These are phyloP conservation scores for Ocimum tenuiflorum DNA, from an alignment of 257 asterid species.

Conservation along the genomic window DNA sequence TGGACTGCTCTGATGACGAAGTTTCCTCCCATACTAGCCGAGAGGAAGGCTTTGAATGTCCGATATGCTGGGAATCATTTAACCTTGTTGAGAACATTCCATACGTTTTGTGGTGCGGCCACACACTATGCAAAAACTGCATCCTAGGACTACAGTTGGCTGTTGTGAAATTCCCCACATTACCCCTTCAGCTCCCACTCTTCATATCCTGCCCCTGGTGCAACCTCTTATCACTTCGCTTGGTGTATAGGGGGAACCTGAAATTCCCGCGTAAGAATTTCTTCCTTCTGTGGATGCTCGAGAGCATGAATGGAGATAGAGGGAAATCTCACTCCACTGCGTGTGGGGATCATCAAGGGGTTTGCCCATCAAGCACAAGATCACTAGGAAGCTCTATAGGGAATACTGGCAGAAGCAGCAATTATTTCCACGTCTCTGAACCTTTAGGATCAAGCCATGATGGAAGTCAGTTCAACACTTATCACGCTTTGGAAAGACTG, in stretches of 20 bases:
- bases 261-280: conserved; percentile 86
- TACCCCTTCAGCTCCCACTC: conserved; percentile 87
- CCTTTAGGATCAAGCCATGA: conserved; percentile 38
- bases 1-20: conserved; percentile 73
- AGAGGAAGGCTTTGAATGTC: conserved; percentile 83
- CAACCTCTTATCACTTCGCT: conserved; percentile 64
- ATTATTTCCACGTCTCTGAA: conserved; percentile 28
- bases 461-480: conserved; percentile 21
- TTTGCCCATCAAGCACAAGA: conserved; percentile 43
- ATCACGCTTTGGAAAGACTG: conserved; percentile 50
- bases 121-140: conserved; percentile 97
- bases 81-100: conserved; percentile 90
- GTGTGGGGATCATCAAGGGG: conserved; percentile 46
- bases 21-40: conserved; percentile 52
- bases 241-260: conserved; percentile 67
- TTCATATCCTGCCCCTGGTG: conserved; percentile 95
- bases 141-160: conserved; percentile 87
- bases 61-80: conserved; percentile 92
- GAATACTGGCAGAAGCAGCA: conserved; percentile 33
- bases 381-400: conserved; percentile 27
- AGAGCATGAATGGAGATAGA: conserved; percentile 90
- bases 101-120: conserved; percentile 91
- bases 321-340: conserved; percentile 46
- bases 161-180: conserved; percentile 63
- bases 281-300: conserved; percentile 97